phyloP scores from a whole-genome alignment of 2,329 filamentous ascomycete species.

The Aotearoamyces nothofagi region DNA sequence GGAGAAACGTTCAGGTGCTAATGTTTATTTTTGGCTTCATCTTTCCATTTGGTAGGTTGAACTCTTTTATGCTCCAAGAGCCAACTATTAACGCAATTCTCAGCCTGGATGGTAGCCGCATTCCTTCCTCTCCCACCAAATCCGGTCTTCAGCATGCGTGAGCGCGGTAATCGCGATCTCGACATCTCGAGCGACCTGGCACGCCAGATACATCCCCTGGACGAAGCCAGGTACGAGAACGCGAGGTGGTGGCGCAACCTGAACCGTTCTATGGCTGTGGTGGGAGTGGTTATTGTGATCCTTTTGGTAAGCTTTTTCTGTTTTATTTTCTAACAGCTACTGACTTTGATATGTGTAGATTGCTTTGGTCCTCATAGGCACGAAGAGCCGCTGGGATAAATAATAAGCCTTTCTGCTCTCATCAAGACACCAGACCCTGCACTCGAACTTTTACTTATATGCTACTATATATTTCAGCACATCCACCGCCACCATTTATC shows the following conservation, averaged over 20 bases:
- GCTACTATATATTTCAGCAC: no score
- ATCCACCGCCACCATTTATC: no score
- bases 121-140: slow-evolving; percentile 55
- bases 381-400: no score
- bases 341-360: no score
- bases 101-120: slow-evolving; percentile 69
- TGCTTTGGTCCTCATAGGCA: no score
- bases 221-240: slow-evolving; percentile 28
- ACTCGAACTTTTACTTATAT: no score
- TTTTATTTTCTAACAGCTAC: no score
- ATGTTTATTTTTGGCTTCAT: slow-evolving; percentile 67
- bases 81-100: slow-evolving; percentile 10
- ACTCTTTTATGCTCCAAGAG: slow-evolving; percentile 2
- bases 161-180: slow-evolving; percentile 22
- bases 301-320: no score
- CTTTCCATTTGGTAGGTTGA: slow-evolving; percentile 49
- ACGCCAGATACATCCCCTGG: slow-evolving; percentile 15
- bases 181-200: slow-evolving; percentile 13
- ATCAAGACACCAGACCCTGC: no score
- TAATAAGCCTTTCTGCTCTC: no score
- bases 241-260: slow-evolving; percentile 50
- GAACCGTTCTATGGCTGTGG: slow-evolving; percentile 43
- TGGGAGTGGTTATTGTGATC: slow-evolving; percentile 41
- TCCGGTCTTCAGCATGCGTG: slow-evolving; percentile 34
- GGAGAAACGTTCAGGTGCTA: slow-evolving; percentile 59